Base-by-base conservation (phyloP, 129 eudicot species). In the Centella asiatica region DNA sequence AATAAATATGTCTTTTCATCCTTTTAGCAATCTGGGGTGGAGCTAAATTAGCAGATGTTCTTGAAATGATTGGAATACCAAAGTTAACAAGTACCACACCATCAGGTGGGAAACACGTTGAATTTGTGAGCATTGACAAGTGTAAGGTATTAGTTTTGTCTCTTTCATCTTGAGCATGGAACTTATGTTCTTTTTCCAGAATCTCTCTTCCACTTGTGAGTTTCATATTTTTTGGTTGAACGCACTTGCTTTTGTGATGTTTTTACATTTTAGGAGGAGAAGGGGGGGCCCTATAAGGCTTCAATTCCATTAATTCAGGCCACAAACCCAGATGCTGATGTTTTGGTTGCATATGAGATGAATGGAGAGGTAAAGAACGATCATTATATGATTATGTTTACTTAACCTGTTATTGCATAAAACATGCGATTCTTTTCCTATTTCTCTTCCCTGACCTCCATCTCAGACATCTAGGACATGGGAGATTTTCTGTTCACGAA, bases 311-410 rank as follows among this genome's bases (percentile, higher is more conserved):
- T 92, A 73, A 73, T 62, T 68, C 96, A 82, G 66, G 98, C 96
- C 69, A 87, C 96, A 63, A 78, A 92, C 77, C 98, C 95, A 5
- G 88, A 80, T 60, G 95, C 96, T 72, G 96, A 92, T 85, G 99
- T 92, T 59, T 73, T 92, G 50, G 88, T 92, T 64, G 96, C 96
- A 53, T 92, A 92, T 69, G 99, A 92, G 76, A 92, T 92, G 96
- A 92, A 92, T 51, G 99, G 96, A 66, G 81, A 92, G 96, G 98
- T 87, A 85, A 42, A n/a, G n/a, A n/a, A n/a, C n/a, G n/a, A n/a
- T n/a, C n/a, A n/a, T n/a, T n/a, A n/a, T n/a, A n/a, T n/a, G n/a
- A n/a, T n/a, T n/a, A n/a, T n/a, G n/a, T n/a, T n/a, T n/a, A 36
- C 11, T 11, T 59, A 11, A 32, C 48, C 20, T 32, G 27, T 31